These are phyloP conservation scores for Adiantum capillusveneris DNA, from an alignment of 75 land plant species.

Conservation along the genomic window DNA sequence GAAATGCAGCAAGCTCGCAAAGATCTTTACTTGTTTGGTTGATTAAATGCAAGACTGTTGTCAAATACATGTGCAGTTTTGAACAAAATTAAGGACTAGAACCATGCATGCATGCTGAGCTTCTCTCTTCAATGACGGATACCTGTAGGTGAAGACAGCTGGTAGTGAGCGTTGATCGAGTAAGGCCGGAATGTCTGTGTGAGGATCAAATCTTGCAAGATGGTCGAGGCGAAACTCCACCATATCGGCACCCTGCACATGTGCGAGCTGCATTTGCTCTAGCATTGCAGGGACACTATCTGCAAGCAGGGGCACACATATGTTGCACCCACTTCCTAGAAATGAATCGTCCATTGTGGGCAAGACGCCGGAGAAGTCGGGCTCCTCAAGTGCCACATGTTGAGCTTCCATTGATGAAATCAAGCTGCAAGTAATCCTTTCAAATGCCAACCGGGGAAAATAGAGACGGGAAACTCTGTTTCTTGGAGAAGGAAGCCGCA, in stretches of 20 bases:
- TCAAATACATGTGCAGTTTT: not conserved
- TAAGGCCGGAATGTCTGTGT: constrained; percentile 26
- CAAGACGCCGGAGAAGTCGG: no score
- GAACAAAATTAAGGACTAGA: not conserved
- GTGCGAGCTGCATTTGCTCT: constrained; percentile 33
- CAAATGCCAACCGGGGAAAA: no score
- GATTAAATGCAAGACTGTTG: not conserved
- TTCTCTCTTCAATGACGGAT: not conserved
- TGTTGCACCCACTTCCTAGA: constrained; percentile 2
- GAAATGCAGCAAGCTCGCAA: not conserved
- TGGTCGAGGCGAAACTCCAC: constrained; percentile 51
- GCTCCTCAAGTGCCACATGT: no score
- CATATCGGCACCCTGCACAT: constrained; percentile 51
- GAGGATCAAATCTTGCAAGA: constrained; percentile 22
- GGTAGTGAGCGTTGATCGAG: constrained; percentile 34
- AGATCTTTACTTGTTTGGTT: not conserved
- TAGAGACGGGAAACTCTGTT: no score
- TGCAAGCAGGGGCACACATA: constrained; percentile 51
- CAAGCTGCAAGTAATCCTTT: no score
- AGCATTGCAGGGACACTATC: constrained; percentile 37
- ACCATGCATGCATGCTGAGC: no score
- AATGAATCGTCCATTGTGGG: no score
- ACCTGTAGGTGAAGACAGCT: constrained; percentile 54
- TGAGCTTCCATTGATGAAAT: no score
- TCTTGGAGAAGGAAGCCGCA: no score